Percentiles rank a stretch among this genome's conserved stretches.
Evolutionary conservation across 257 asterid species (phyloP).

Genomic region (Schizonepeta tenuifolia): DNA sequence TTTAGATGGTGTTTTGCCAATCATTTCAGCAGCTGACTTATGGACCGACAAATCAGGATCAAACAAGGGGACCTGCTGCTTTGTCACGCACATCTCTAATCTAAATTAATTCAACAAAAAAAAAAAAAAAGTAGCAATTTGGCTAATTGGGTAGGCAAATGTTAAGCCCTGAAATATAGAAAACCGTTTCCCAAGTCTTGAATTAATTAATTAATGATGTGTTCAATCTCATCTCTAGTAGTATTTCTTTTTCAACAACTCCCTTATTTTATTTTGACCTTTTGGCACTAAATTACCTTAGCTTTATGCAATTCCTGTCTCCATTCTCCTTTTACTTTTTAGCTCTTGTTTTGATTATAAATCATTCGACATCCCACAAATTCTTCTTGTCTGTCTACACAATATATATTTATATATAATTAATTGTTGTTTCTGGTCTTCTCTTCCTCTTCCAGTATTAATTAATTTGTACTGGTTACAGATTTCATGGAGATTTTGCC

Average conservation of each 20-base stretch:
- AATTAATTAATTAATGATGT: not conserved
- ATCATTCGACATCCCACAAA: slow-evolving; percentile 35
- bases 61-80: slow-evolving; percentile 43
- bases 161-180: slow-evolving; percentile 2
- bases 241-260: slow-evolving; percentile 41
- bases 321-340: slow-evolving; percentile 36
- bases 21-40: slow-evolving; percentile 58
- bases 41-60: slow-evolving; percentile 51
- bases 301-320: slow-evolving; percentile 43
- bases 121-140: not conserved
- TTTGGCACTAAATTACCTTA: slow-evolving; percentile 38
- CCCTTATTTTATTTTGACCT: slow-evolving; percentile 46
- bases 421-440: too few species aligned
- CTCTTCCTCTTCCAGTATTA: not conserved
- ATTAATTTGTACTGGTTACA: not conserved
- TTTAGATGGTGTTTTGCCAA: slow-evolving; percentile 40
- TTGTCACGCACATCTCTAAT: slow-evolving; percentile 33
- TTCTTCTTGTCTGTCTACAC: slow-evolving; percentile 34
- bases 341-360: slow-evolving; percentile 32
- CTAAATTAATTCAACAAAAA: not conserved
- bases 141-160: not conserved
- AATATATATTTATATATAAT: slow-evolving; percentile 4
- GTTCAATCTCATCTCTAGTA: not conserved
- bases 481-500: slow-evolving; percentile 52
- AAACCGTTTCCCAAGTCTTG: slow-evolving; percentile 10